Evolutionary conservation across 2,329 filamentous ascomycete genomes (phyloP), one percentile per base, ranked within the genome.

Genomic region (Colletotrichum lentis): DNA sequence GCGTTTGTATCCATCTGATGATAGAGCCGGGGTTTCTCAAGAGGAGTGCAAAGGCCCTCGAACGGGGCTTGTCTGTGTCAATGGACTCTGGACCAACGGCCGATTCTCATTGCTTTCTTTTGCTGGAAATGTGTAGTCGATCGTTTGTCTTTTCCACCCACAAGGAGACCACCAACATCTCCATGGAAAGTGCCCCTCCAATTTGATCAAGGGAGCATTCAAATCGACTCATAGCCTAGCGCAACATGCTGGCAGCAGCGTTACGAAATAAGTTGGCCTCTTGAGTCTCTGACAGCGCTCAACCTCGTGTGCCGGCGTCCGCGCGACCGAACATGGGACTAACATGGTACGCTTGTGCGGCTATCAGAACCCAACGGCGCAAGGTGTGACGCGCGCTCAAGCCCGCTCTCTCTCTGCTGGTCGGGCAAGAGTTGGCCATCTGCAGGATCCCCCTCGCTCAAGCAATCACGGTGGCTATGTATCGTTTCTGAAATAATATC

Each of bases 401-500:
- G 35, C 24, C 39, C 31, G 10, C 50, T 18, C n/a, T n/a, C n/a
- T n/a, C n/a, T 50, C 5, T 35, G 50, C 46, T 35, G 31, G 43
- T 31, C 41, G 16, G 31, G 56, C n/a, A 37, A 37, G 20, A 31
- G 24, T 8, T 20, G 18, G 24, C 11, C 12, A 53, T 46, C 24
- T 61, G 62, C 66, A 61, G 41, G 50, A 56, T 66, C 55, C 62
- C 62, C 31, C 37, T 56, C 44, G 62, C 66, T 69, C 55, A 53
- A 66, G 56, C 55, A 65, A 35, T 41, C 18, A 20, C 24, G 41
- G 66, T 69, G 66, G 66, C 62, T 66, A 62, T 69, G 65, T 65
- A 24, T 39, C 35, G 66, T 69, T 69, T 69, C 66, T 31, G 39
- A 55, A n/a, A n/a, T n/a, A n/a, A 35, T 31, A 11, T 35, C 39